A percentile compares a stretch with the other conserved stretches of the same genome.
These are phyloP conservation scores for Ziziphus jujuba DNA, from an alignment of 306 rosid species.

Conservation along the genomic window DNA sequence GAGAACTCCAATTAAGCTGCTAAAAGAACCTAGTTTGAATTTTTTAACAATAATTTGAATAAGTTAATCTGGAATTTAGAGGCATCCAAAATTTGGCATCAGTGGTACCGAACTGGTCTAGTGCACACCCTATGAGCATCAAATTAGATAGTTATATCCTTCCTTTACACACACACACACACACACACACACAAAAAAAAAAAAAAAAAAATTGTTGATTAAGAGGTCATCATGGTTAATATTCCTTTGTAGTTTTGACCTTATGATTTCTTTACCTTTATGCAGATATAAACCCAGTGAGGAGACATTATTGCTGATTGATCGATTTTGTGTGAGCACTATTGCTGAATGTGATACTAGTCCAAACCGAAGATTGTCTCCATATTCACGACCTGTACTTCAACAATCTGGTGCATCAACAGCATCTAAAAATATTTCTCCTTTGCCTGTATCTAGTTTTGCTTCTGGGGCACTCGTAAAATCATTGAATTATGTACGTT, in stretches of 20 bases:
- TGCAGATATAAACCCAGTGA: conserved; percentile 90
- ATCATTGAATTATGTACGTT: conserved; percentile 86
- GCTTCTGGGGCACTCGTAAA: conserved; percentile 83
- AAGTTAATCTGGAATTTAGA: neutral
- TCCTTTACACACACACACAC: too few species aligned
- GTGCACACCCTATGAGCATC: too few species aligned
- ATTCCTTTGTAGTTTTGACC: conserved; percentile 4
- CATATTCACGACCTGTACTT: conserved; percentile 53
- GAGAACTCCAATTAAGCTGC: neutral
- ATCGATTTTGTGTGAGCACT: conserved; percentile 89
- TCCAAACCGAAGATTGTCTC: conserved; percentile 55
- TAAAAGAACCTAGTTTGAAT: neutral
- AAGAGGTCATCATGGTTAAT: neutral
- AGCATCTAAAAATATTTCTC: conserved; percentile 51
- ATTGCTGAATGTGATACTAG: conserved; percentile 74
- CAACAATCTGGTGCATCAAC: conserved; percentile 58
- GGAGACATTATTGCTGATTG: conserved; percentile 90
- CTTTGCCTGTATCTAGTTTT: conserved; percentile 82
- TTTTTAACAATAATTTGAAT: neutral
- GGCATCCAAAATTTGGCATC: neutral
- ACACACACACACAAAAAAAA: too few species aligned
- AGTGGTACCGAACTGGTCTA: neutral
- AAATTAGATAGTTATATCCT: too few species aligned
- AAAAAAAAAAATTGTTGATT: neutral
- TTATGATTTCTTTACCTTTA: conserved; percentile 26